Evolutionary conservation across 495 filamentous ascomycete genomes (phyloP).

Genomic region (Chaetomidium leptoderma): DNA sequence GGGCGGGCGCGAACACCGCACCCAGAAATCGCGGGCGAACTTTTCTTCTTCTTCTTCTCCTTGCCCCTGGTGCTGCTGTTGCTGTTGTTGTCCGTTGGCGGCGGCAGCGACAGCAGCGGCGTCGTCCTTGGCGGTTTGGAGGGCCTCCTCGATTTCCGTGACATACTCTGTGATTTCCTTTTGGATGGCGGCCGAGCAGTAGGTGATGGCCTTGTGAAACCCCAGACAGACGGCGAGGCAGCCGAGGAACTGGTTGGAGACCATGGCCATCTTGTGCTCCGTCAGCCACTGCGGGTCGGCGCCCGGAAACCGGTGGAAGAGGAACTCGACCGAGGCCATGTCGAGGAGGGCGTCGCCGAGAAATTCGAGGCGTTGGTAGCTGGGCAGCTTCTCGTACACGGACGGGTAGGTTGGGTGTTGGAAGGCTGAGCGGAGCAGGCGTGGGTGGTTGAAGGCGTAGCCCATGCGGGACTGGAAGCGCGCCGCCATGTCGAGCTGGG

Average conservation of each 20-base stretch:
- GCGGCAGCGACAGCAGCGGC: slow-evolving; percentile 35
- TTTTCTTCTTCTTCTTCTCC: slow-evolving; percentile 33
- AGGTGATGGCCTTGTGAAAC: slow-evolving; percentile 69
- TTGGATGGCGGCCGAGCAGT: slow-evolving; percentile 55
- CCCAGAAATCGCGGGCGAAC: slow-evolving; percentile 80
- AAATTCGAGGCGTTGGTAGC: slow-evolving; percentile 91
- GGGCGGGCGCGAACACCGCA: slow-evolving; percentile 62
- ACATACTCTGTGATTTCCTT: slow-evolving; percentile 66
- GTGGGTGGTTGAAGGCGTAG: slow-evolving; percentile 78
- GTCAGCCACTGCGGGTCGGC: slow-evolving; percentile 96
- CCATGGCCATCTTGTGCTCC: slow-evolving; percentile 99
- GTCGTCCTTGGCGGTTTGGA: slow-evolving; percentile 39
- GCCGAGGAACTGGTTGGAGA: slow-evolving; percentile 91
- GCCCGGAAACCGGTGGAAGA: slow-evolving; percentile 70
- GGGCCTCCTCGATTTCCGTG: slow-evolving; percentile 58
- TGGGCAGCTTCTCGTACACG: slow-evolving; percentile 71
- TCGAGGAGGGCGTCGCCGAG: slow-evolving; percentile 88
- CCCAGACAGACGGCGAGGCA: slow-evolving; percentile 71
- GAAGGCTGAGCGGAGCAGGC: slow-evolving; percentile 78
- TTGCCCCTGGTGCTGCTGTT: no score
- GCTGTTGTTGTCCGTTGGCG: no score
- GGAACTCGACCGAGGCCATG: slow-evolving; percentile 74
- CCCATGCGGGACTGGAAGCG: slow-evolving; percentile 63
- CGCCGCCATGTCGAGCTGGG: slow-evolving; percentile 61
- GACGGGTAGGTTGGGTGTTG: slow-evolving; percentile 75